A percentile compares a stretch with the other conserved stretches of the same genome.
Conservation (phyloP, 208 protist species). For the Plasmodiophora brassicae region DNA sequence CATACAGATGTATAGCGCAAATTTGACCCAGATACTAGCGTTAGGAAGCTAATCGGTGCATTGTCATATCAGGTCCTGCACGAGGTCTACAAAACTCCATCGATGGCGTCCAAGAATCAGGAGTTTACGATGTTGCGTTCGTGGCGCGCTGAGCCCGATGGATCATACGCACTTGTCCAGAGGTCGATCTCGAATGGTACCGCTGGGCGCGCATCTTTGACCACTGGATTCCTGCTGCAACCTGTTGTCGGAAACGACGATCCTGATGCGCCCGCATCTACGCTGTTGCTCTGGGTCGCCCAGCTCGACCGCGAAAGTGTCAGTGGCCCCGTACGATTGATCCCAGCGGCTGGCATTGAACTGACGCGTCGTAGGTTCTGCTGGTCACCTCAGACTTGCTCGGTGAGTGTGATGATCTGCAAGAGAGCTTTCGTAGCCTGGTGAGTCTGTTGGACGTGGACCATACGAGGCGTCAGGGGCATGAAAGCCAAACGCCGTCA, state of each 20-base stretch:
- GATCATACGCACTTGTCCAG: not conserved
- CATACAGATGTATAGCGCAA: not conserved
- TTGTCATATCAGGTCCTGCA: not conserved
- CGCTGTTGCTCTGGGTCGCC: not conserved
- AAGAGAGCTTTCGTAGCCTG: not conserved
- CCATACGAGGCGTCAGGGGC: no score
- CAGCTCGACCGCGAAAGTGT: conserved; percentile 18
- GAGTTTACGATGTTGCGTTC: not conserved
- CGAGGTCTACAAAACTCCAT: not conserved
- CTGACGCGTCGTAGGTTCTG: not conserved
- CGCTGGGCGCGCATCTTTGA: not conserved
- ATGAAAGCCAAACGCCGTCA: no score
- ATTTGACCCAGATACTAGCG: not conserved
- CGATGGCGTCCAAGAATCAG: not conserved
- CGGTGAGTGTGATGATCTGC: not conserved
- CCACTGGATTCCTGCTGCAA: not conserved
- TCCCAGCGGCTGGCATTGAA: not conserved
- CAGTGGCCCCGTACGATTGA: not conserved
- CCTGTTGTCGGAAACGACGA: not conserved
- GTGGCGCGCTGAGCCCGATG: not conserved
- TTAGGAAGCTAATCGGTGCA: no score
- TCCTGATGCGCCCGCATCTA: not conserved
- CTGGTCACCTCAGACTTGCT: conserved; percentile 4
- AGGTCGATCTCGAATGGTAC: not conserved
- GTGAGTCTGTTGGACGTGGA: no score